Conservation (phyloP, 75 land plant species). For the Cryptomeria japonica region DNA sequence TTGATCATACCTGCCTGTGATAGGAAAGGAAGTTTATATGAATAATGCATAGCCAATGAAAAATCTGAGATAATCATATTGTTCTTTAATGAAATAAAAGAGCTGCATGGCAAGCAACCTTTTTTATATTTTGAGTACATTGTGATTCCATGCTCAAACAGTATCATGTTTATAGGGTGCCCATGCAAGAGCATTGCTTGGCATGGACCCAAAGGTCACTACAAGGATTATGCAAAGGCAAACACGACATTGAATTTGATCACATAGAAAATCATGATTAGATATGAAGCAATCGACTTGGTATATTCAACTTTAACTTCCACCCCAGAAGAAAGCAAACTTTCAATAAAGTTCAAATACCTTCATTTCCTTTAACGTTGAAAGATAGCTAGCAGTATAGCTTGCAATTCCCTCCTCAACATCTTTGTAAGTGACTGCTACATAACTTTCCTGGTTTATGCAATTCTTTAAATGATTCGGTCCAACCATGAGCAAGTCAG, state of each 20-base stretch:
- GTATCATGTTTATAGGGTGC: not conserved
- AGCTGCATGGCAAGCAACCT: not conserved
- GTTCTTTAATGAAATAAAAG: not conserved
- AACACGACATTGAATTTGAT: not conserved
- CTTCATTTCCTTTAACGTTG: constrained; percentile 8
- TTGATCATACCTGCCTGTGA: not conserved
- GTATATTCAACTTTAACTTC: not conserved
- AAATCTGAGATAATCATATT: not conserved
- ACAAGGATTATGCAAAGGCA: not conserved
- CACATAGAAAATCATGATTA: not conserved
- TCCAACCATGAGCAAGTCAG: not conserved
- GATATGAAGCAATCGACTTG: not conserved
- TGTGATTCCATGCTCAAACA: not conserved
- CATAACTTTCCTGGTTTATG: constrained; percentile 6
- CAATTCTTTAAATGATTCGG: not conserved
- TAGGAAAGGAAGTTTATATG: not conserved
- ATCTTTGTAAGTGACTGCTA: not conserved
- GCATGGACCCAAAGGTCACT: not conserved
- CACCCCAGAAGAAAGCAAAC: not conserved
- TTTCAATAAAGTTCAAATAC: not conserved
- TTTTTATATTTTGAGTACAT: not conserved
- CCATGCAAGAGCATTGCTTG: not conserved
- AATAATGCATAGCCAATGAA: not conserved
- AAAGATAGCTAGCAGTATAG: constrained; percentile 10
- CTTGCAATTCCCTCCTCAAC: constrained; percentile 5